Evolutionary conservation across 768 basidiomycete genomes (phyloP).

Genomic region (button mushroom (Agaricus bisporus)): DNA sequence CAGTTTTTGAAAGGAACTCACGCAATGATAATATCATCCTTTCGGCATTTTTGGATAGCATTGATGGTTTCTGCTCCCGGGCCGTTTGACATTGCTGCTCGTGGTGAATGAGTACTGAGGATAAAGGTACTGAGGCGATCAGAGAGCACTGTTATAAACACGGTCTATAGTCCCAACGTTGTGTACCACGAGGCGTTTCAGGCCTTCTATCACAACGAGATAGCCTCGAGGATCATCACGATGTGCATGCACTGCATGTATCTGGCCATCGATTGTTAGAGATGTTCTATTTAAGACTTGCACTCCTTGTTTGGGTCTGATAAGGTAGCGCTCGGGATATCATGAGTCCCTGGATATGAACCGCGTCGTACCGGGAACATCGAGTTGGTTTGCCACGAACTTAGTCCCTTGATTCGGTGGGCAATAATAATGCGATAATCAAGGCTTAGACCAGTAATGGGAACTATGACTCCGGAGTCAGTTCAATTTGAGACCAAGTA

Average conservation of each 20-base stretch:
- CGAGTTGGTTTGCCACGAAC: too few species aligned
- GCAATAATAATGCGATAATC: too few species aligned
- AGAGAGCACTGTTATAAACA: background rate
- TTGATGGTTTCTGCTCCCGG: background rate
- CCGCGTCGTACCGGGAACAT: too few species aligned
- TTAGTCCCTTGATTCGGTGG: too few species aligned
- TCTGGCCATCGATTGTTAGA: background rate
- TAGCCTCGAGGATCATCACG: background rate
- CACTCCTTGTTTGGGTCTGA: background rate
- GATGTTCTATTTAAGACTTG: background rate
- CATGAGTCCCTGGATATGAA: background rate
- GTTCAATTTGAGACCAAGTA: too few species aligned
- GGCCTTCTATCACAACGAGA: background rate
- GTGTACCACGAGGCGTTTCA: background rate
- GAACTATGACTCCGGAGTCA: too few species aligned
- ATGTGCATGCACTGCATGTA: background rate
- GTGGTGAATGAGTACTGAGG: background rate
- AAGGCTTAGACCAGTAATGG: too few species aligned
- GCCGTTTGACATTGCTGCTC: background rate
- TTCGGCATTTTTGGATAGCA: constrained; percentile 6
- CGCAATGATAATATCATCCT: constrained; percentile 20
- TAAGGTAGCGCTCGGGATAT: background rate
- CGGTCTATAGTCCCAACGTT: background rate
- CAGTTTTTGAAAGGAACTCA: constrained; percentile 5
- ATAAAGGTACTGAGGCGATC: background rate